Conservation (phyloP, 1,139 yeast species). For the Hanseniaspora uvarum region DNA sequence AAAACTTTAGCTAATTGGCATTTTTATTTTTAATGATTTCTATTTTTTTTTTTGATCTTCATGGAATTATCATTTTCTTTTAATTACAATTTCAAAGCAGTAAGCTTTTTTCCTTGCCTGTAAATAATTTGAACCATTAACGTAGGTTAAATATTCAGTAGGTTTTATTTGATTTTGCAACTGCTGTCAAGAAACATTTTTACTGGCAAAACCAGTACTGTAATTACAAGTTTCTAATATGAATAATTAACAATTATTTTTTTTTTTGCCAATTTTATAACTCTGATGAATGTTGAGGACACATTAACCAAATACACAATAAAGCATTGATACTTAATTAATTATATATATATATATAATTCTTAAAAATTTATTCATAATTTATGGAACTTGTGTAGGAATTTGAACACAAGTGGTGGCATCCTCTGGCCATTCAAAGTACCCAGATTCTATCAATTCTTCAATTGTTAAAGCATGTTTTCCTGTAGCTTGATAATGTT, state of each 20-base stretch:
- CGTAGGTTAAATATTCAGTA: too few relatives aligned
- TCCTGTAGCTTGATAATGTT: constrained; percentile 31
- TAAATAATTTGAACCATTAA: neutral
- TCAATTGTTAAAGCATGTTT: constrained; percentile 31
- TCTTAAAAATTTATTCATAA: too few relatives aligned
- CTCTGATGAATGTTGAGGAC: too few relatives aligned
- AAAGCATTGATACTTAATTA: too few relatives aligned
- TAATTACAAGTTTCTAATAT: too few relatives aligned
- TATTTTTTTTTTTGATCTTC: too few relatives aligned
- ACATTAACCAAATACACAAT: too few relatives aligned
- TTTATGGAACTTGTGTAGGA: constrained; percentile 20
- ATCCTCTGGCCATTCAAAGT: constrained; percentile 22
- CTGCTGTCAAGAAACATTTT: neutral
- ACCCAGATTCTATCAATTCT: constrained; percentile 31
- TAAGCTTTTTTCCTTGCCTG: neutral
- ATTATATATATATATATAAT: neutral
- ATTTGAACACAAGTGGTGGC: constrained; percentile 21
- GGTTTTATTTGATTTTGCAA: neutral
- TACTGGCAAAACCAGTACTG: neutral
- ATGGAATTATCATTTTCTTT: neutral
- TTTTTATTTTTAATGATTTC: too few relatives aligned
- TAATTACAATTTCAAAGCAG: neutral
- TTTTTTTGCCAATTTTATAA: too few relatives aligned
- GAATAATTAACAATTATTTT: too few relatives aligned
- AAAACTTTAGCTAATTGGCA: too few relatives aligned